Evolutionary conservation across 1,284 basidiomycete species (phyloP).

Genomic region (Boletellus dicymbophilus): DNA sequence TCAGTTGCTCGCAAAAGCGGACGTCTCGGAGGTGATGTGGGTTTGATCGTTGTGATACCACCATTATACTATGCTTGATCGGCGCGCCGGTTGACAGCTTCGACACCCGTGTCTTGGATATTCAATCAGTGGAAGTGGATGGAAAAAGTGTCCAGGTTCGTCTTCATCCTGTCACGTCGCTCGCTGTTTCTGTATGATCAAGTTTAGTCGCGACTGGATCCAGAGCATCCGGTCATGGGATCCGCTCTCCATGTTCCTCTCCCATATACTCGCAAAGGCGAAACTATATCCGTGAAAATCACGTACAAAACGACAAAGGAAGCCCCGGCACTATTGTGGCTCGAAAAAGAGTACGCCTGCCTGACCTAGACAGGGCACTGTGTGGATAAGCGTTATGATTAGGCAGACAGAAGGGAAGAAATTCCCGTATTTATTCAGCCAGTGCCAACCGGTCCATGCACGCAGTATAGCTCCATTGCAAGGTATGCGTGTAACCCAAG

Average conservation of each 20-base stretch:
- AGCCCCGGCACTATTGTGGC: constrained; percentile 92
- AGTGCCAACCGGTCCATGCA: constrained; percentile 92
- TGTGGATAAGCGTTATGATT: background rate
- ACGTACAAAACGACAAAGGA: constrained; percentile 78
- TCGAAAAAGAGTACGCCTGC: constrained; percentile 72
- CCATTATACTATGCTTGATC: background rate
- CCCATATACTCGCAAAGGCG: constrained; percentile 41
- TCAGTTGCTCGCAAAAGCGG: constrained; percentile 58
- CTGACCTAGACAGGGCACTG: no score
- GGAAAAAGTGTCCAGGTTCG: constrained; percentile 36
- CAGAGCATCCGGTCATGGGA: constrained; percentile 72
- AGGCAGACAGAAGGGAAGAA: constrained; percentile 89
- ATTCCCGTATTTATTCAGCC: constrained; percentile 92
- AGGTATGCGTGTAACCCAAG: no score
- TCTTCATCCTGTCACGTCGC: background rate
- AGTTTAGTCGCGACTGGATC: constrained; percentile 52
- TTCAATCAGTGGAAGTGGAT: constrained; percentile 60
- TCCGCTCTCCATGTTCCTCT: constrained; percentile 64
- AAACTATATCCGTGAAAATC: constrained; percentile 60
- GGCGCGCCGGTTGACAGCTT: constrained; percentile 52
- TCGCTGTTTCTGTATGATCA: background rate
- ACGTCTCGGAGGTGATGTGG: constrained; percentile 69
- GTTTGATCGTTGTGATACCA: constrained; percentile 17
- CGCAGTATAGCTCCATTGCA: constrained; percentile 82
- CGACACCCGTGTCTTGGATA: constrained; percentile 77